A percentile compares a stretch with the other conserved stretches of the same genome.
Conservation (phyloP, 2,329 filamentous ascomycete species). For the Microdochium nivale region DNA sequence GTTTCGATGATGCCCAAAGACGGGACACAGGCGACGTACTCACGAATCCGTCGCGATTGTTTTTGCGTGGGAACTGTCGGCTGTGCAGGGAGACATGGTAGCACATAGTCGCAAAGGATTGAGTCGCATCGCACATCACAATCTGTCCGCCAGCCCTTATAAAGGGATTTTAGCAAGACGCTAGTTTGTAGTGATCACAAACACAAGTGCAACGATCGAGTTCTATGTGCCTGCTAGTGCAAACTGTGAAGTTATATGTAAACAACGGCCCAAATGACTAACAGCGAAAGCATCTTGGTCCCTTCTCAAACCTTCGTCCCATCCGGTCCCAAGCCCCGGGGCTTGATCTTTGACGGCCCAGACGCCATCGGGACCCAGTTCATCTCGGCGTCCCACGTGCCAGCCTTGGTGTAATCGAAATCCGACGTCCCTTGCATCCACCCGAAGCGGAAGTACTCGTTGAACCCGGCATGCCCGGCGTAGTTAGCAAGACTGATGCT, state of each 20-base stretch:
- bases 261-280: neutral
- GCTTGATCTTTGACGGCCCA: slow-evolving; percentile 45
- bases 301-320: neutral
- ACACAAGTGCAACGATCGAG: too few relatives aligned
- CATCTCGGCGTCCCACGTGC: slow-evolving; percentile 56
- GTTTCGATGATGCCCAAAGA: too few relatives aligned
- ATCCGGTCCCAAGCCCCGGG: neutral
- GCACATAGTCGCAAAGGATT: too few relatives aligned
- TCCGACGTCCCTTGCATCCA: slow-evolving; percentile 58
- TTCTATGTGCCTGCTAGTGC: neutral
- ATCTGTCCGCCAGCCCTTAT: too few relatives aligned
- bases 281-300: too few relatives aligned
- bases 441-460: slow-evolving; percentile 72
- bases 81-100: too few relatives aligned
- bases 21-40: too few relatives aligned
- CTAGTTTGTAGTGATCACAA: too few relatives aligned
- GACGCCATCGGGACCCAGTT: slow-evolving; percentile 58
- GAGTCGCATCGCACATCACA: too few relatives aligned
- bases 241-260: neutral
- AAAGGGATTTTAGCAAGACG: too few relatives aligned
- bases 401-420: slow-evolving; percentile 69
- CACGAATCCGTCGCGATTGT: too few relatives aligned
- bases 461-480: slow-evolving; percentile 11
- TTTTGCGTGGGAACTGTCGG: too few relatives aligned
- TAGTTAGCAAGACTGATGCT: neutral